These are phyloP conservation scores for Podospora conica DNA, from an alignment of 495 filamentous ascomycete species.

Conservation along the genomic window DNA sequence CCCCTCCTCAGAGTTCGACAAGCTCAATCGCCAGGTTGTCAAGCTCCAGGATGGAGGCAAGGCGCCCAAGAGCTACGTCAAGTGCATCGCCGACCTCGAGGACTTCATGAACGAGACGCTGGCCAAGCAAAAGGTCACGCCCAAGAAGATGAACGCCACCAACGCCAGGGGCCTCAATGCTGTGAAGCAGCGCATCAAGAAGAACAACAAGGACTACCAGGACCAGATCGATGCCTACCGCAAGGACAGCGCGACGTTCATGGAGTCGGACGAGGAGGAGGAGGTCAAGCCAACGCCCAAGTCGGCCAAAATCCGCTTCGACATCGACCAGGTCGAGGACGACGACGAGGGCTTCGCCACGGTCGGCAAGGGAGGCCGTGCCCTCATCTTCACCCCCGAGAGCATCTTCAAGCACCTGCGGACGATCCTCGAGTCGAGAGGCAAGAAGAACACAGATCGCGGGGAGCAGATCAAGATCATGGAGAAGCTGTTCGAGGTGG, in stretches of 20 bases:
- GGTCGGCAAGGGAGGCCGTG: conserved; percentile 80
- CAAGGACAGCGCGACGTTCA: conserved; percentile 74
- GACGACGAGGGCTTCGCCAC: conserved; percentile 79
- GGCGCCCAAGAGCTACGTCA: conserved; percentile 84
- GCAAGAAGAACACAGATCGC: conserved; percentile 97
- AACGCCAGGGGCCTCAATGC: conserved; percentile 91
- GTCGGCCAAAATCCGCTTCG: conserved; percentile 39
- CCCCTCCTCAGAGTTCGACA: conserved; percentile 74
- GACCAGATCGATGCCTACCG: conserved; percentile 82
- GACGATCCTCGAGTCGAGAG: conserved; percentile 86
- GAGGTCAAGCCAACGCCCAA: conserved; percentile 46
- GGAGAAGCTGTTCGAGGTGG: conserved; percentile 90
- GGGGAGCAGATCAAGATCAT: conserved; percentile 91
- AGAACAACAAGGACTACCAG: conserved; percentile 94
- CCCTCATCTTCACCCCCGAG: conserved; percentile 86
- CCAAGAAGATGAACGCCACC: conserved; percentile 98
- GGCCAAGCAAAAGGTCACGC: conserved; percentile 88
- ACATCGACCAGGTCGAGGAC: conserved; percentile 35
- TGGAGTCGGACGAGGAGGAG: conserved; percentile 80
- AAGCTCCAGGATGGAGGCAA: conserved; percentile 71
- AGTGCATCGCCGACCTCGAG: conserved; percentile 88
- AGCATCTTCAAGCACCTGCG: conserved; percentile 96
- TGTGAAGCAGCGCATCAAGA: conserved; percentile 94
- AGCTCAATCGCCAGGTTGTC: conserved; percentile 82
- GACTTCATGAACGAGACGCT: conserved; percentile 92